phyloP scores from a whole-genome alignment of 2,329 filamentous ascomycete genomes.

The Aspergillus ibericus region DNA sequence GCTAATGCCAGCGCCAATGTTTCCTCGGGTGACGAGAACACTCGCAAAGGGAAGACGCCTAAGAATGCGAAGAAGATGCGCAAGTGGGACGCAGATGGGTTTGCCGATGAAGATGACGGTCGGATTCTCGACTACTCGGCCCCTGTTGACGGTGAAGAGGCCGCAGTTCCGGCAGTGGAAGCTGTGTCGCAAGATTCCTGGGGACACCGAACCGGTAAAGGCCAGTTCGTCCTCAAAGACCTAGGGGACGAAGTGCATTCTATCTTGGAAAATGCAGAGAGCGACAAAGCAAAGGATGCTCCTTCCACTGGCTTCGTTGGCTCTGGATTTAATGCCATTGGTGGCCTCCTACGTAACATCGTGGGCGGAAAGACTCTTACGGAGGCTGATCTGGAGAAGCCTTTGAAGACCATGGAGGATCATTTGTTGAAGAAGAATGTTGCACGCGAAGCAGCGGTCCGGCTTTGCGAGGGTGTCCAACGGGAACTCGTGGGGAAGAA shows the following conservation, averaged over 20 bases:
- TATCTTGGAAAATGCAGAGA: constrained; percentile 79
- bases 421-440: constrained; percentile 95
- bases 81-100: constrained; percentile 88
- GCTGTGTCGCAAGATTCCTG: constrained; percentile 75
- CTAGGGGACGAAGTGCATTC: constrained; percentile 89
- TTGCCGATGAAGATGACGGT: constrained; percentile 79
- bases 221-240: constrained; percentile 91
- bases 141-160: constrained; percentile 56
- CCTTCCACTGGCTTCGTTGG: constrained; percentile 68
- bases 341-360: constrained; percentile 88
- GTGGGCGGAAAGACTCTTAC: constrained; percentile 92
- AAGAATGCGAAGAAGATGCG: constrained; percentile 75
- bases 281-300: constrained; percentile 53
- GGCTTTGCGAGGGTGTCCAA: constrained; percentile 88
- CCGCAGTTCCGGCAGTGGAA: constrained; percentile 62
- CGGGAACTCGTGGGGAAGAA: constrained; percentile 86
- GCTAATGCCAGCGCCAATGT: constrained; percentile 49
- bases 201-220: constrained; percentile 81
- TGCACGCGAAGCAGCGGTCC: constrained; percentile 86
- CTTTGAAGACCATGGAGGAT: constrained; percentile 94
- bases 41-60: constrained; percentile 57
- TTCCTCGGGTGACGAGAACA: constrained; percentile 82
- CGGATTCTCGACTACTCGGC: constrained; percentile 88
- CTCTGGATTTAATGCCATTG: constrained; percentile 76
- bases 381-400: constrained; percentile 83